Conservation (phyloP, 306 rosid species). For the Gillenia trifoliata region DNA sequence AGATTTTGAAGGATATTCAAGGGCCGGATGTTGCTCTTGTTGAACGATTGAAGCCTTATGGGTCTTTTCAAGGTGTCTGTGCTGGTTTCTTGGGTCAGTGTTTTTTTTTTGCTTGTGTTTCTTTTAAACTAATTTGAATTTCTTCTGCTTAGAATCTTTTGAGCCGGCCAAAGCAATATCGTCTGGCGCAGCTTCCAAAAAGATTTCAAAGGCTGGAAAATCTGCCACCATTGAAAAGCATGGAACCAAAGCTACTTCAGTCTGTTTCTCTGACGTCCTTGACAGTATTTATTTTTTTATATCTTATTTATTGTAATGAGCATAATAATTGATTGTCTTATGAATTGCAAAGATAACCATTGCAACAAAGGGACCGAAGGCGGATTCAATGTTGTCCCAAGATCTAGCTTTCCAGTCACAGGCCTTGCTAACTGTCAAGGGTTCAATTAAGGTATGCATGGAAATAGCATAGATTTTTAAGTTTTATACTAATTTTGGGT, state of each 20-base stretch:
- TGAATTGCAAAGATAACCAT: constrained; percentile 46
- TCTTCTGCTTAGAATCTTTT: constrained; percentile 45
- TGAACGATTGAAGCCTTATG: constrained; percentile 72
- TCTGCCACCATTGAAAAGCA: constrained; percentile 71
- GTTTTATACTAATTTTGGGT: background rate
- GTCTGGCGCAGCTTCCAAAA: constrained; percentile 54
- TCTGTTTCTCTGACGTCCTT: constrained; percentile 28
- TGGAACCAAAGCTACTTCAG: constrained; percentile 73
- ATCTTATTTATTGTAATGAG: background rate
- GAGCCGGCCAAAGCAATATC: constrained; percentile 55
- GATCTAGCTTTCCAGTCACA: constrained; percentile 57
- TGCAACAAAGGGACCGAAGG: constrained; percentile 51
- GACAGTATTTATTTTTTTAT: background rate
- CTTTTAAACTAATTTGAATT: constrained; percentile 12
- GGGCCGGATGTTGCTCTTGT: constrained; percentile 76
- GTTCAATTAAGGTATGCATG: constrained; percentile 77
- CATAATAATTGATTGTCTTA: background rate
- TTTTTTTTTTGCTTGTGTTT: constrained; percentile 10
- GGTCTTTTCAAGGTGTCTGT: constrained; percentile 61
- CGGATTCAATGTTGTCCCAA: constrained; percentile 45
- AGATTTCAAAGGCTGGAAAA: constrained; percentile 58
- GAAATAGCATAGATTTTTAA: constrained; percentile 6
- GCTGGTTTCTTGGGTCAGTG: constrained; percentile 4
- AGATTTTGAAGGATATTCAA: constrained; percentile 62
- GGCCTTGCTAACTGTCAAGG: constrained; percentile 75